Evolutionary conservation across 2,329 filamentous ascomycete species (phyloP), one percentile per base, ranked within the genome.

Genomic region (Fusarium nodosum): DNA sequence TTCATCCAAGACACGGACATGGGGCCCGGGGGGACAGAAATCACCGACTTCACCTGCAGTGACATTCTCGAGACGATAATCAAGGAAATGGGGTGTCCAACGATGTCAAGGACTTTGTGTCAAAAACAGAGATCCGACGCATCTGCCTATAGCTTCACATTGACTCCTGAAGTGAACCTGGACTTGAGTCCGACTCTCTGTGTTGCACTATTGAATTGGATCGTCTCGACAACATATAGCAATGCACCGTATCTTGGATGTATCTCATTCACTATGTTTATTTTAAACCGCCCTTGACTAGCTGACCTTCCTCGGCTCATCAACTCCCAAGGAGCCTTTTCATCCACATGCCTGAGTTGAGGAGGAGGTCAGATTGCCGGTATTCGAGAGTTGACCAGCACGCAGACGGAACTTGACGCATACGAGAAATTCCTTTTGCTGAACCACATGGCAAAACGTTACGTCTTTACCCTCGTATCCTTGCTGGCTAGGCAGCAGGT

Each of bases 31-130:
- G 20, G 41, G 31, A 39, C 12, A 34, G 22, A 24, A n/a, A 31
- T 47, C 60, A 38, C 44, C 52, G 53, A 41, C 36, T 52, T 53
- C 38, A 26, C n/a, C 15, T 57, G 18, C 31, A 38, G 31, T 62
- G 57, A 34, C 18, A 46, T 42, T 24, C 18, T 30, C 41, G 46
- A 31, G 26, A 46, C 16, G 28, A 47, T 22, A 28, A 31, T 41
- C 41, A 38, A 39, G 30, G 15, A 41, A 48, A 39, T 26, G 31
- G 36, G 56, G 64, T 10, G 31, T 38, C 18, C 11, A 34, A 48
- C 12, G 12, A 34, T 24, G 4, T 33, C 22, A 10, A 42, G 38
- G 16, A 24, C 30, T 18, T 41, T 50, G 4, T 44, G 12, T 24
- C 13, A 11, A 34, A 34, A 44, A 45, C 18, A 31, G 28, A 13